A percentile compares a stretch with the other conserved stretches of the same genome.
Conservation (phyloP, 495 filamentous ascomycete genomes). For the Talaromyces ruber region DNA sequence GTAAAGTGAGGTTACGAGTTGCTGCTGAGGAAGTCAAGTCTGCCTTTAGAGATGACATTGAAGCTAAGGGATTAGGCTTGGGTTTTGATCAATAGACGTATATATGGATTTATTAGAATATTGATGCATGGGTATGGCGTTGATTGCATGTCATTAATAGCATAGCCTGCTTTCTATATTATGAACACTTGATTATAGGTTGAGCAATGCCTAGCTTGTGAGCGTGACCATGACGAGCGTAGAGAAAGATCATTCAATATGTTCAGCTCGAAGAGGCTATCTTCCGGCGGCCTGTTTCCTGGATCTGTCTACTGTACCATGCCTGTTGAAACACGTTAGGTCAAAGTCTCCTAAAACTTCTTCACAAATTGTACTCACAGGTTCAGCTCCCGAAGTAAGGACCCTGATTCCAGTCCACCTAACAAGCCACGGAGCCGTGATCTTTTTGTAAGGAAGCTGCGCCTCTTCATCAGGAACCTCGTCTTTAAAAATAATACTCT, state of each 20-base stretch:
- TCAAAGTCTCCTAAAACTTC: not conserved
- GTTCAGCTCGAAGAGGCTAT: not conserved
- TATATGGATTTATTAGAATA: not conserved
- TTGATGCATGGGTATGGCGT: not conserved
- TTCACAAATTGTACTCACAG: not conserved
- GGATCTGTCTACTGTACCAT: constrained; percentile 1
- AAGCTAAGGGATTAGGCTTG: constrained; percentile 65
- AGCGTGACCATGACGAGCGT: no score
- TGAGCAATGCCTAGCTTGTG: no score
- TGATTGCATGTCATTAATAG: not conserved
- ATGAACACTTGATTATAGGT: not conserved
- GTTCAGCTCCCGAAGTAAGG: not conserved
- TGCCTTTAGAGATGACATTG: constrained; percentile 80
- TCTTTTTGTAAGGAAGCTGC: constrained; percentile 7
- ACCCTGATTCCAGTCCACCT: not conserved
- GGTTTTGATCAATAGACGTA: constrained; percentile 27
- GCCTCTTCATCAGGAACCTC: constrained; percentile 41
- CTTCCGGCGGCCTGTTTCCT: not conserved
- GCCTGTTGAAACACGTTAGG: not conserved
- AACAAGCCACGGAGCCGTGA: not conserved
- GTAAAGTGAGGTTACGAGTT: constrained; percentile 77
- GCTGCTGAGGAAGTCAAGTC: constrained; percentile 82
- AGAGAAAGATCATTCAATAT: no score
- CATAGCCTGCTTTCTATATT: not conserved
- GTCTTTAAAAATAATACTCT: constrained; percentile 40